Conservation (phyloP, 257 asterid genomes). For the Lavandula angustifolia region DNA sequence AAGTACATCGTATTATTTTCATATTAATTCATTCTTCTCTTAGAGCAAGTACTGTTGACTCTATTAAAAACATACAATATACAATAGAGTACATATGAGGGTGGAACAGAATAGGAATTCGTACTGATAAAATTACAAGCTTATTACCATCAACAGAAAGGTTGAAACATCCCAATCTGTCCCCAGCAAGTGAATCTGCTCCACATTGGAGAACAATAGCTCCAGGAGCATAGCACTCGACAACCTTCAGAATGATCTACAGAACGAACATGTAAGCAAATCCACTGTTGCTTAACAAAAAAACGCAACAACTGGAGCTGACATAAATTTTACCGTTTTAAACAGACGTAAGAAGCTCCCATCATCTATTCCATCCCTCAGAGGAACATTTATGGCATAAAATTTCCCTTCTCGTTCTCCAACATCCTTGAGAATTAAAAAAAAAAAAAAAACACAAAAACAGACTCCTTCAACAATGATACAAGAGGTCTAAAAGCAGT, state of each 20-base stretch:
- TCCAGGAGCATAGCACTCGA: slow-evolving; percentile 92
- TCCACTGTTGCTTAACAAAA: slow-evolving; percentile 17
- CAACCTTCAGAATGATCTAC: slow-evolving; percentile 86
- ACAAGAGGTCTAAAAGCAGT: slow-evolving; percentile 22
- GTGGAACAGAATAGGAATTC: slow-evolving; percentile 26
- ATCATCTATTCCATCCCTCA: slow-evolving; percentile 95
- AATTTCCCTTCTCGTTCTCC: slow-evolving; percentile 96
- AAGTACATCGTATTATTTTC: background rate
- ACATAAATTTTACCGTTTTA: slow-evolving; percentile 57
- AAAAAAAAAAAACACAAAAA: slow-evolving; percentile 36
- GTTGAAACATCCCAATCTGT: slow-evolving; percentile 97
- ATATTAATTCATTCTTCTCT: background rate
- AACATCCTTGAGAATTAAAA: slow-evolving; percentile 68
- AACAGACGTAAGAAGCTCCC: slow-evolving; percentile 84
- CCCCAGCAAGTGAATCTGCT: slow-evolving; percentile 99
- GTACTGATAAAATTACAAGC: slow-evolving; percentile 41
- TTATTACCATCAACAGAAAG: slow-evolving; percentile 96
- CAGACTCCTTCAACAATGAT: slow-evolving; percentile 27
- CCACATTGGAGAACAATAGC: slow-evolving; percentile 99
- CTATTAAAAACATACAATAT: slow-evolving; percentile 19
- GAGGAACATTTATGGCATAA: slow-evolving; percentile 97
- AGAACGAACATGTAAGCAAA: slow-evolving; percentile 33
- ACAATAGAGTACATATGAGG: slow-evolving; percentile 22
- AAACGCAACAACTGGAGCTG: slow-evolving; percentile 10
- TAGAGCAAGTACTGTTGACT: background rate